Percentiles rank a stretch among this genome's conserved stretches.
phyloP scores from a whole-genome alignment of 2,329 filamentous ascomycete species.

The Fusarium luffae region DNA sequence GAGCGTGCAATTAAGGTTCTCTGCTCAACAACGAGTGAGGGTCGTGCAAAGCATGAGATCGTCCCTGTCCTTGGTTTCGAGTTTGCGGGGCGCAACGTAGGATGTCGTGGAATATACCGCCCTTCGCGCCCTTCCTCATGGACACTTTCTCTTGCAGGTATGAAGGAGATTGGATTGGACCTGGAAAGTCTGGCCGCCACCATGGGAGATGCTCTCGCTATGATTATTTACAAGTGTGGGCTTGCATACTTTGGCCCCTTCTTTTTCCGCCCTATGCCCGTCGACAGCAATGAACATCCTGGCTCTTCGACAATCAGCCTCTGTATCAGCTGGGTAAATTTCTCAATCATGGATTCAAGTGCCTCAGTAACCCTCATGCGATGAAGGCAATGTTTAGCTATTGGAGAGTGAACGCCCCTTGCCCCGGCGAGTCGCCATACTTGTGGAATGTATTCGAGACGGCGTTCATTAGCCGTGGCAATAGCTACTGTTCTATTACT shows the following conservation, averaged over 20 bases:
- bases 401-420: not conserved
- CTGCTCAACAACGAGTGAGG: too few species aligned
- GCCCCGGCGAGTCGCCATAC: not conserved
- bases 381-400: not conserved
- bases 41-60: not conserved
- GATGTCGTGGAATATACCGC: not conserved
- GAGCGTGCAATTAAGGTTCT: too few species aligned
- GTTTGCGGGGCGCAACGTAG: not conserved
- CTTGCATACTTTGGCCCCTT: rapidly evolving
- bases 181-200: not conserved
- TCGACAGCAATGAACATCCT: rapidly evolving
- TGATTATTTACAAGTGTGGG: not conserved
- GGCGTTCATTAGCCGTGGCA: not conserved
- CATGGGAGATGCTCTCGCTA: not conserved
- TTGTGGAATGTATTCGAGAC: not conserved
- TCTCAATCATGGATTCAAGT: not conserved
- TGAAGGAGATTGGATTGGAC: not conserved
- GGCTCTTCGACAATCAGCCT: not conserved
- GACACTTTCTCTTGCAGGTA: not conserved
- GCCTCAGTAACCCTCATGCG: not conserved
- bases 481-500: not conserved
- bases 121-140: not conserved
- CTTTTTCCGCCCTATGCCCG: not conserved
- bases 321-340: not conserved
- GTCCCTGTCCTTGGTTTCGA: not conserved